Evolutionary conservation across 2,329 filamentous ascomycete species (phyloP).

Genomic region (Arthrinium phaeospermum): DNA sequence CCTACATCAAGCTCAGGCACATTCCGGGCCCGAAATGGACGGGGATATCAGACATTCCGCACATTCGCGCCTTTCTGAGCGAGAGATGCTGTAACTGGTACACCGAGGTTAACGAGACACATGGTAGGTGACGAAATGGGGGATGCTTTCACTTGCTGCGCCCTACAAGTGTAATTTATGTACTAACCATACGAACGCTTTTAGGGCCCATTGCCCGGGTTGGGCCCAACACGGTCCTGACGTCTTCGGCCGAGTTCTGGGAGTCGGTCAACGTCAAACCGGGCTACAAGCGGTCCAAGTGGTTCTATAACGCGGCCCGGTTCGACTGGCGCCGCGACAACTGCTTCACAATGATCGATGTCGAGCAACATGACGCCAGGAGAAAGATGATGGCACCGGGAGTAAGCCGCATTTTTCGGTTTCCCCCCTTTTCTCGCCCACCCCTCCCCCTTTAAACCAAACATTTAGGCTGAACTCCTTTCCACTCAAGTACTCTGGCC

Average conservation of each 20-base stretch:
- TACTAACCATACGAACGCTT: background rate
- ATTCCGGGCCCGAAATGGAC: background rate
- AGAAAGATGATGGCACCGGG: conserved; percentile 20
- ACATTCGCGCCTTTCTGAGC: background rate
- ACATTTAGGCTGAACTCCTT: background rate
- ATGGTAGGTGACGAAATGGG: background rate
- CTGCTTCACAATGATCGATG: conserved; percentile 20
- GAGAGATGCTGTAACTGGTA: conserved; percentile 12
- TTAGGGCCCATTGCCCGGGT: conserved; percentile 14
- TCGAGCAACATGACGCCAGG: conserved; percentile 22
- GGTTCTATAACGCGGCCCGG: conserved; percentile 19
- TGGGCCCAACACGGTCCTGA: conserved; percentile 21
- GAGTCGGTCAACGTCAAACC: conserved; percentile 21
- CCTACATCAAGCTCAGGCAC: background rate
- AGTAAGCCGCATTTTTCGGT: background rate
- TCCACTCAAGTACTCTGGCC: conserved; percentile 17
- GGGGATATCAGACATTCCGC: background rate
- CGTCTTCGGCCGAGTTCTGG: conserved; percentile 21
- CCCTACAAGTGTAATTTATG: background rate
- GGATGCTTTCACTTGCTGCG: rapidly evolving
- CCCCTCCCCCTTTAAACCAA: no score
- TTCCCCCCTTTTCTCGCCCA: background rate
- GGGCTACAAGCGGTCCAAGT: conserved; percentile 20
- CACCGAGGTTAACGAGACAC: background rate
- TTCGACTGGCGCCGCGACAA: conserved; percentile 19